phyloP scores from a whole-genome alignment of 2,329 filamentous ascomycete species.

The Tolypocladium cylindrosporum region DNA sequence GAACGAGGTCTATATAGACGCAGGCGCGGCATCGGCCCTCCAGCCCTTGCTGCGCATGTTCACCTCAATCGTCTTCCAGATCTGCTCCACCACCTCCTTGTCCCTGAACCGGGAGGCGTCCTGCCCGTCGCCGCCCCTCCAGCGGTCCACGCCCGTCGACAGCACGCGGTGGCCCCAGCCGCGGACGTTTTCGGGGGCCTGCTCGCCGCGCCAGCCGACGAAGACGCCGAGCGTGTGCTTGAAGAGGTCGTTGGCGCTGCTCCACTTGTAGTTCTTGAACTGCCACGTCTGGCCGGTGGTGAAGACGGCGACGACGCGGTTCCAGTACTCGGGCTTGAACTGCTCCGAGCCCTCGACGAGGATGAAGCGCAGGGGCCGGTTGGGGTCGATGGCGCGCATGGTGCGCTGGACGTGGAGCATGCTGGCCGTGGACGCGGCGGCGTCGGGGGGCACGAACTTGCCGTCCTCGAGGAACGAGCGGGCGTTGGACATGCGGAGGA shows the following conservation, averaged over 20 bases:
- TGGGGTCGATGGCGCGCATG: conserved; percentile 60
- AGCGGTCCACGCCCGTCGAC: conserved; percentile 74
- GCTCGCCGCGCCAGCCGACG: conserved; percentile 84
- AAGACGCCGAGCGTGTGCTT: conserved; percentile 79
- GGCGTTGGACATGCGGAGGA: conserved; percentile 91
- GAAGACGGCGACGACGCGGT: conserved; percentile 88
- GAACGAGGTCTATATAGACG: conserved; percentile 29
- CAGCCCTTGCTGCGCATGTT: conserved; percentile 82
- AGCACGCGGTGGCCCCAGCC: conserved; percentile 81
- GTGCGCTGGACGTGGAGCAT: conserved; percentile 79
- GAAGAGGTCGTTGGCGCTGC: conserved; percentile 79
- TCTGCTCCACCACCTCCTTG: conserved; percentile 81
- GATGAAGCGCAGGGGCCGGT: conserved; percentile 79
- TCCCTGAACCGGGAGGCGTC: conserved; percentile 66
- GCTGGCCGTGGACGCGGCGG: conserved; percentile 56
- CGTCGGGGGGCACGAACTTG: conserved; percentile 67
- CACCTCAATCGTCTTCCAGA: conserved; percentile 83
- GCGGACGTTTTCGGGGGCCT: conserved; percentile 65
- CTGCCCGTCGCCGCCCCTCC: conserved; percentile 45
- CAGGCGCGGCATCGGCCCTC: conserved; percentile 60
- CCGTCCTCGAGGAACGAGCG: conserved; percentile 87
- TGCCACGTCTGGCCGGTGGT: conserved; percentile 98
- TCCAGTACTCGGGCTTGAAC: conserved; percentile 98
- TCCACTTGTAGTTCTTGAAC: conserved; percentile 98
- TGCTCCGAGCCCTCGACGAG: conserved; percentile 87